These are phyloP conservation scores for Fusarium paranaense DNA, from an alignment of 2,329 filamentous ascomycete species.

Conservation along the genomic window DNA sequence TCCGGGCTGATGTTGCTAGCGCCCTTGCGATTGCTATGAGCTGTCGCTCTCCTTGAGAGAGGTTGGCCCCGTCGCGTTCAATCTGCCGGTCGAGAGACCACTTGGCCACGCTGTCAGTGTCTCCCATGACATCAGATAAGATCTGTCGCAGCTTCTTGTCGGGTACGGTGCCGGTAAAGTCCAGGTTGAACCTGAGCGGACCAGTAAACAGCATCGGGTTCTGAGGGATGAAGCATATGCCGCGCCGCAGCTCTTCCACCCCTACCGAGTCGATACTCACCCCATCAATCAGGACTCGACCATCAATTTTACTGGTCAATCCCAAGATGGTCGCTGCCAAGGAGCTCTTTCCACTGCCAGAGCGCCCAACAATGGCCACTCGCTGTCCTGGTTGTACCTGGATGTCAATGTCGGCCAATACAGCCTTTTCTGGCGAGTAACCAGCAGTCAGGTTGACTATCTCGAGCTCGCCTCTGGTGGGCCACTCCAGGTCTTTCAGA, in stretches of 20 bases:
- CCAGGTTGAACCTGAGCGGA: background rate
- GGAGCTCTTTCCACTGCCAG: background rate
- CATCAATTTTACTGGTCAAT: background rate
- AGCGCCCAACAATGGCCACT: background rate
- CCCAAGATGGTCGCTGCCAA: background rate
- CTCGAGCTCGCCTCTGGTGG: background rate
- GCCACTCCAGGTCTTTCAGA: background rate
- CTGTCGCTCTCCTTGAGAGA: background rate
- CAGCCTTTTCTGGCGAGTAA: background rate
- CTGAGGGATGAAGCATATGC: background rate
- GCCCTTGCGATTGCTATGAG: background rate
- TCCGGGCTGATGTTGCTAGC: background rate
- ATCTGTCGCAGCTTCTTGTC: background rate
- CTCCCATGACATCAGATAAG: background rate
- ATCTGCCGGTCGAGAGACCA: background rate
- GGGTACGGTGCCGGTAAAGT: background rate
- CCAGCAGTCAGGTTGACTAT: background rate
- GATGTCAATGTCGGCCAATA: background rate
- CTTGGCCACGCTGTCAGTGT: background rate
- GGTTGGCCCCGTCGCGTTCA: background rate
- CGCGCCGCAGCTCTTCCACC: background rate
- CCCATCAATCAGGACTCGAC: background rate
- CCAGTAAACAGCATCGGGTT: background rate
- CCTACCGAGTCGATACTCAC: background rate
- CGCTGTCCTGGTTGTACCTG: background rate